Percentiles rank a stretch among this genome's conserved stretches.
phyloP scores from a whole-genome alignment of 2,329 filamentous ascomycete genomes.

The Colletotrichum sp. region DNA sequence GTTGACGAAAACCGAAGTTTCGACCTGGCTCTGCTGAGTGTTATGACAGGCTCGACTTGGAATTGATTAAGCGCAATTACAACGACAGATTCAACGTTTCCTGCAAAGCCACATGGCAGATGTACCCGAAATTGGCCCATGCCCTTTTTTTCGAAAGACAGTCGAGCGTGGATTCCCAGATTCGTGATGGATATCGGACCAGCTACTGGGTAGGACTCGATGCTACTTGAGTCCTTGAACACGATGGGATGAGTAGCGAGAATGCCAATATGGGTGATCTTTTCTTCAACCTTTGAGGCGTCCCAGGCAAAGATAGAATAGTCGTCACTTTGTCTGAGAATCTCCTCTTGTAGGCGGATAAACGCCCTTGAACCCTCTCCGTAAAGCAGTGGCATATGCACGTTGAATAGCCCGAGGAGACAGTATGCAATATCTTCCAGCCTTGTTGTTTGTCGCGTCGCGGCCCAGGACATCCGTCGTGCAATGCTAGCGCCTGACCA shows the following conservation, averaged over 20 bases:
- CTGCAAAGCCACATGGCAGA: neutral
- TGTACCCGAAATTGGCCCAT: neutral
- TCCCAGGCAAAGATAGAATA: neutral
- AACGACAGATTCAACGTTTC: neutral
- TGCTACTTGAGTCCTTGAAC: neutral
- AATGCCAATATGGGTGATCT: fast-evolving
- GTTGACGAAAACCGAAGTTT: fast-evolving
- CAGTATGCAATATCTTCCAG: slow-evolving; percentile 31
- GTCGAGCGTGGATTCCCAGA: neutral
- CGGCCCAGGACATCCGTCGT: slow-evolving; percentile 33
- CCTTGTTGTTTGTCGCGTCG: slow-evolving; percentile 25
- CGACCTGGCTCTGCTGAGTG: neutral
- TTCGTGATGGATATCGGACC: neutral
- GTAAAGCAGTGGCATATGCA: slow-evolving; percentile 32
- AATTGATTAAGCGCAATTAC: too few species aligned
- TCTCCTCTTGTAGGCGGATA: slow-evolving; percentile 22
- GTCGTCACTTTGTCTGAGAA: neutral
- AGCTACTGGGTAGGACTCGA: neutral
- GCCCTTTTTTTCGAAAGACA: fast-evolving
- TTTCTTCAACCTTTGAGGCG: neutral
- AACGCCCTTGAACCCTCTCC: slow-evolving; percentile 31
- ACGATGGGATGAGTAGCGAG: fast-evolving
- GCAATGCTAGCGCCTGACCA: slow-evolving; percentile 24
- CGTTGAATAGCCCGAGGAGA: slow-evolving; percentile 31
- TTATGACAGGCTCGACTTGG: neutral